Conservation (phyloP, 306 rosid species). For the Castanea sativa region DNA sequence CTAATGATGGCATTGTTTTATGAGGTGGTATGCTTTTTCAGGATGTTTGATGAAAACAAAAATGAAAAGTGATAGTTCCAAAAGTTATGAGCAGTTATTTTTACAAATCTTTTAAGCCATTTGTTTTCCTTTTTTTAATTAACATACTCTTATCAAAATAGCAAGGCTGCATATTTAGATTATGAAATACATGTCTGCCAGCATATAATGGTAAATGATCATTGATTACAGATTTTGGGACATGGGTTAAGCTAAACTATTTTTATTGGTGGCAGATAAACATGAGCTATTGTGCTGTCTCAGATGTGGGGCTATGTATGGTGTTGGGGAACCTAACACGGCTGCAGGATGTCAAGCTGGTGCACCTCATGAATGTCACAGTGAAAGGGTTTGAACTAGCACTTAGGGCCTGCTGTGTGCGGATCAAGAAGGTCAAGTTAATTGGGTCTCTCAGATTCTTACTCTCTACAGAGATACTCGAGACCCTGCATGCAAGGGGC, state of each 20-base stretch:
- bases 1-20: background rate
- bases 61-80: background rate
- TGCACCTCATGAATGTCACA: conserved; percentile 42
- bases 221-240: background rate
- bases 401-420: conserved; percentile 49
- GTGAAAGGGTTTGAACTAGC: conserved; percentile 55
- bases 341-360: conserved; percentile 68
- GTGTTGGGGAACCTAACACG: conserved; percentile 58
- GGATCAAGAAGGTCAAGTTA: conserved; percentile 57
- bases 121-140: background rate
- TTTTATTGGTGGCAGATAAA: conserved; percentile 51
- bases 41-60: background rate
- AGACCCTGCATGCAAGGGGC: conserved; percentile 42
- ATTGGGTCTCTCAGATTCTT: conserved; percentile 40
- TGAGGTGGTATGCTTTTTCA: background rate
- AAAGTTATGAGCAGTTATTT: background rate
- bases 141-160: background rate
- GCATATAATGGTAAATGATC: background rate
- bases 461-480: conserved; percentile 46
- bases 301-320: conserved; percentile 57
- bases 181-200: background rate
- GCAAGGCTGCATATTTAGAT: background rate
- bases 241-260: conserved; percentile 10
- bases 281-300: conserved; percentile 50
- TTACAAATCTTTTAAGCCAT: background rate